Evolutionary conservation across 2,329 filamentous ascomycete genomes (phyloP).

Genomic region (Didymella pomorum): DNA sequence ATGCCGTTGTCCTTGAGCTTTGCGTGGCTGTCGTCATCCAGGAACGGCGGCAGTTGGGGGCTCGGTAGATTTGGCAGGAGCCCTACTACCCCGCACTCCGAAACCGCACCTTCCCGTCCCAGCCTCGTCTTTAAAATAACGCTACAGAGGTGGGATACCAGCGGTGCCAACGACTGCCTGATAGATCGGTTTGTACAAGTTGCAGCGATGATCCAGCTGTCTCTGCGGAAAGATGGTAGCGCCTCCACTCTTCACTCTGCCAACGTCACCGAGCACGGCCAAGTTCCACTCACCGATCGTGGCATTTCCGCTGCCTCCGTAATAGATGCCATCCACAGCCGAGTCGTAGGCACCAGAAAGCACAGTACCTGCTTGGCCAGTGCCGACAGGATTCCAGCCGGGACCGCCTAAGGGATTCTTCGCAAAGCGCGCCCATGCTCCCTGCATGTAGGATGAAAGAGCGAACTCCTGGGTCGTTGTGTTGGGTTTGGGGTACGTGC

Average conservation of each 20-base stretch:
- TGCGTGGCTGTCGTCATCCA: slow-evolving; percentile 9
- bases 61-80: neutral
- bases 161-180: slow-evolving; percentile 25
- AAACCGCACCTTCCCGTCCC: neutral
- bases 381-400: slow-evolving; percentile 35
- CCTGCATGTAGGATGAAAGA: slow-evolving; percentile 31
- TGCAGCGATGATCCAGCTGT: slow-evolving; percentile 26
- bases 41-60: slow-evolving; percentile 1
- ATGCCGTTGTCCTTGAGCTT: slow-evolving; percentile 1
- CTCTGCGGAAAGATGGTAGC: slow-evolving; percentile 30
- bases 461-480: slow-evolving; percentile 32
- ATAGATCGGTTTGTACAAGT: slow-evolving; percentile 26
- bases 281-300: slow-evolving; percentile 27
- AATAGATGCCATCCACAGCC: slow-evolving; percentile 16
- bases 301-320: slow-evolving; percentile 7
- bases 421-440: slow-evolving; percentile 40
- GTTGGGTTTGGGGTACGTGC: slow-evolving; percentile 28
- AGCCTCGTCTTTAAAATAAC: neutral
- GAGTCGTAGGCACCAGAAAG: slow-evolving; percentile 26
- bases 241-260: slow-evolving; percentile 25
- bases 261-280: slow-evolving; percentile 31
- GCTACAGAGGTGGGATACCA: slow-evolving; percentile 20
- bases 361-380: slow-evolving; percentile 23
- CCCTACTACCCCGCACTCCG: slow-evolving; percentile 20
- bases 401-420: slow-evolving; percentile 37